Evolutionary conservation across 2,329 filamentous ascomycete species (phyloP), one percentile per base, ranked within the genome.

Genomic region (Trichocomaceae sp.): DNA sequence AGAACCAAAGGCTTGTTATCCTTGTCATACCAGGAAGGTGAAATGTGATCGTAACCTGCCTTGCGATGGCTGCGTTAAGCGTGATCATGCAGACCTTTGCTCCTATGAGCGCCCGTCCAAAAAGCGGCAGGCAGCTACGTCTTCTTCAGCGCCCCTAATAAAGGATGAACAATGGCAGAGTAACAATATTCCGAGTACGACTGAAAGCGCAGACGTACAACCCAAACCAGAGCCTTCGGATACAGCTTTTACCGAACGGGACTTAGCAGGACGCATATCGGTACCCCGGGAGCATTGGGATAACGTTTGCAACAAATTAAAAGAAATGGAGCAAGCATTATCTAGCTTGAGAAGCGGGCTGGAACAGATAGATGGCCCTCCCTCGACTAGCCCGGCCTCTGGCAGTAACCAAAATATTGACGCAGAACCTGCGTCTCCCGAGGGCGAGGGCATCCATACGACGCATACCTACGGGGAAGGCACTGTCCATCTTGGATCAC

Each of bases 401-500:
- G 64, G n/a, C 31, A 35, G 64, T 17, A 62, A 63, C 52, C 66
- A 64, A 57, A 71, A 67, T 22, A 39, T 20, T 26, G 53, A 59
- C 46, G 45, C 50, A 12, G 69, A 71, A 52, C 61, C 53, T 35
- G 63, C 58, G 17, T 72, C 69, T 7, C 69, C 69, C 2, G 72
- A 75, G 50, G 65, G 71, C 52, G 81, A 84, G 62, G 82, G 82
- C 2, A 78, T 84, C 22, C 81, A 84, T 65, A 81, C 81, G 6
- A 73, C 75, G 53, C 84, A 84, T 63, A 80, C 80, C 55, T 69
- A 80, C 46, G 79, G 81, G 55, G 79, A 81, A 59, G 79, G 82
- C 58, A 83, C 79, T 4, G 79, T 84, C 20, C 81, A 85, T 64
- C 69, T 85, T 31, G 82, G 82, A 15, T 81, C 80, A 33, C 77